phyloP scores from a whole-genome alignment of 176 grass and related monocot species.

The Puya raimondii region DNA sequence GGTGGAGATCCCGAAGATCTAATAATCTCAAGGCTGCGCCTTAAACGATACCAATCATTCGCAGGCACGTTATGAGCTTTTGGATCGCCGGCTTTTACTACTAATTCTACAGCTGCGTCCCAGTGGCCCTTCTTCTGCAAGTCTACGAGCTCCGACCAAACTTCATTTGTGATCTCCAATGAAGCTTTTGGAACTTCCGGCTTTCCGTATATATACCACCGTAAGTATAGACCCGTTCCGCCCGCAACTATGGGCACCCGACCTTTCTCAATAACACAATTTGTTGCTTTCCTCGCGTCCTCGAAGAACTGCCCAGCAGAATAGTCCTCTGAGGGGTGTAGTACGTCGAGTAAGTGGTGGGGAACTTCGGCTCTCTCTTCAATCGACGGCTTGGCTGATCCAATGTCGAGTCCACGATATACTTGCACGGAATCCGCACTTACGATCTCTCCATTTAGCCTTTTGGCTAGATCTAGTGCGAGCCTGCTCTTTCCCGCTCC shows the following conservation, averaged over 20 bases:
- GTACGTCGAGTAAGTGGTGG: slow-evolving; percentile 56
- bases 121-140: slow-evolving; percentile 40
- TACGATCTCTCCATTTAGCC: slow-evolving; percentile 65
- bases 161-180: slow-evolving; percentile 19
- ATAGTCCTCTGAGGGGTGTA: slow-evolving; percentile 52
- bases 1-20: slow-evolving; percentile 55
- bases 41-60: slow-evolving; percentile 63
- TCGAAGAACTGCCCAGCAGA: slow-evolving; percentile 59
- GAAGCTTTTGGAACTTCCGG: slow-evolving; percentile 53
- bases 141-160: slow-evolving; percentile 40
- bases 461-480: slow-evolving; percentile 47
- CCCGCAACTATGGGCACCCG: slow-evolving; percentile 48
- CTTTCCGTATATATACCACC: slow-evolving; percentile 91
- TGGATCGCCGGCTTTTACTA: slow-evolving; percentile 52
- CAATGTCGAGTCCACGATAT: slow-evolving; percentile 55
- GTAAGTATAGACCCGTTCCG: slow-evolving; percentile 65
- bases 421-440: slow-evolving; percentile 63
- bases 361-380: slow-evolving; percentile 30
- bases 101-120: slow-evolving; percentile 60
- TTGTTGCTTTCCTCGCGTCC: slow-evolving; percentile 43
- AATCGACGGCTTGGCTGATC: slow-evolving; percentile 55
- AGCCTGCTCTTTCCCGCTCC: slow-evolving; percentile 62
- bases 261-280: slow-evolving; percentile 33
- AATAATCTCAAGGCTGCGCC: slow-evolving; percentile 55
- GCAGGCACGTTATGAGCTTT: slow-evolving; percentile 36